A percentile compares a stretch with the other conserved stretches of the same genome.
Evolutionary conservation across 352 stramenopile species (phyloP).

Genomic region (Phytophthora sp.): DNA sequence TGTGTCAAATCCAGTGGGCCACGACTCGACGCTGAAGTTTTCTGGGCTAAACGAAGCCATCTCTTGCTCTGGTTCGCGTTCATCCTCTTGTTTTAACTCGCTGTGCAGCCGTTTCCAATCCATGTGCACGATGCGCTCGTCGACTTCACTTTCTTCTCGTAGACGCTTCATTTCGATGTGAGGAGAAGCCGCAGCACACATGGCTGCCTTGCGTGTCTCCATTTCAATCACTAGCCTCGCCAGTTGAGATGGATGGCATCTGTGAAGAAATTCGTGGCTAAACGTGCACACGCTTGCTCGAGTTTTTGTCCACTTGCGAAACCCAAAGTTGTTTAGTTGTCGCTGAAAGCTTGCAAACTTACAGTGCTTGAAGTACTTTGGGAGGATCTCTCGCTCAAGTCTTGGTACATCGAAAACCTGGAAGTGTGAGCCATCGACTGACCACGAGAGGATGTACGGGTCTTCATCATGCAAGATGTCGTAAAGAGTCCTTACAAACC

Average conservation of each 20-base stretch:
- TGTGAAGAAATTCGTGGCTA: slow-evolving; percentile 67
- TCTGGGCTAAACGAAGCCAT: slow-evolving; percentile 20
- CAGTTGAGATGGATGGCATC: slow-evolving; percentile 40
- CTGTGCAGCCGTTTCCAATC: slow-evolving; percentile 15
- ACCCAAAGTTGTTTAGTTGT: slow-evolving; percentile 93
- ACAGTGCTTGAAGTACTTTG: slow-evolving; percentile 92
- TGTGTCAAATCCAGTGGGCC: slow-evolving; percentile 16
- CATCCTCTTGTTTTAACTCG: slow-evolving; percentile 13
- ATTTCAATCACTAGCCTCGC: slow-evolving; percentile 16
- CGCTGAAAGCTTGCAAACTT: slow-evolving; percentile 92
- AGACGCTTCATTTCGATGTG: slow-evolving; percentile 18
- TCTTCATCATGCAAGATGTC: slow-evolving; percentile 75
- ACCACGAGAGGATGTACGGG: slow-evolving; percentile 62
- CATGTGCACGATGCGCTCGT: slow-evolving; percentile 9
- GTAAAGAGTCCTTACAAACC: slow-evolving; percentile 77
- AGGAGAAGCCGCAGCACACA: slow-evolving; percentile 21
- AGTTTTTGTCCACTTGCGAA: slow-evolving; percentile 84
- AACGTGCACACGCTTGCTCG: slow-evolving; percentile 69
- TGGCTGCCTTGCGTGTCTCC: slow-evolving; percentile 23
- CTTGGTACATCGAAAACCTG: slow-evolving; percentile 66
- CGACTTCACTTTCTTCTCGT: not conserved
- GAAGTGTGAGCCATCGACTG: slow-evolving; percentile 67
- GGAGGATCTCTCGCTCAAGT: slow-evolving; percentile 87
- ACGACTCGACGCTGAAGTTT: slow-evolving; percentile 13
- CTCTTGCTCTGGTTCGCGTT: slow-evolving; percentile 30